A percentile compares a stretch with the other conserved stretches of the same genome.
Conservation (phyloP, 1,284 basidiomycete species). For the Fomitopsis schrenkii region DNA sequence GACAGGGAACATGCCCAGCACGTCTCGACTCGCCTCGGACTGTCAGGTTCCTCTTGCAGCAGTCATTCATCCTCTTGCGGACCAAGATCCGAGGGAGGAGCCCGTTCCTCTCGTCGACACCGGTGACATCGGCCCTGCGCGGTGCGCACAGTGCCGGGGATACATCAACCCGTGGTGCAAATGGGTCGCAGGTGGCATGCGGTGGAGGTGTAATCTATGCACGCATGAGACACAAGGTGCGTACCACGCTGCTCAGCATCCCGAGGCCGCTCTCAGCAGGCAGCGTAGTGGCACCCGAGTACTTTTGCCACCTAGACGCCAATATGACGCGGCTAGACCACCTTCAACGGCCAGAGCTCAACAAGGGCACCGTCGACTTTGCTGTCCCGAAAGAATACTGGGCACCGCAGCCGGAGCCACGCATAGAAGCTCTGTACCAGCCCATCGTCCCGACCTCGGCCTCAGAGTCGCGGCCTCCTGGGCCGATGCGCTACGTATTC, state of each 20-base stretch:
- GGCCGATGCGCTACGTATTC: slow-evolving; percentile 81
- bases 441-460: slow-evolving; percentile 41
- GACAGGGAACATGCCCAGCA: slow-evolving; percentile 74
- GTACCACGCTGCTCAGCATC: slow-evolving; percentile 14
- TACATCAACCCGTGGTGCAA: slow-evolving; percentile 96
- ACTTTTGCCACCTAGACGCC: slow-evolving; percentile 85
- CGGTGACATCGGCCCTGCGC: slow-evolving; percentile 70
- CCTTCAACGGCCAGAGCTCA: slow-evolving; percentile 81
- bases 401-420: slow-evolving; percentile 66
- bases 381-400: slow-evolving; percentile 85
- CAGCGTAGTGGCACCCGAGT: slow-evolving; percentile 66
- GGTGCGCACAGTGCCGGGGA: slow-evolving; percentile 84
- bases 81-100: slow-evolving; percentile 78
- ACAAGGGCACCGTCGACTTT: slow-evolving; percentile 92
- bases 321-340: slow-evolving; percentile 84
- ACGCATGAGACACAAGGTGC: slow-evolving; percentile 77
- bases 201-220: slow-evolving; percentile 95
- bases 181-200: slow-evolving; percentile 82
- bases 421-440: slow-evolving; percentile 49
- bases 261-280: background rate
- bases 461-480: slow-evolving; percentile 52
- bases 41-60: slow-evolving; percentile 86
- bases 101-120: slow-evolving; percentile 75
- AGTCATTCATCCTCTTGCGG: slow-evolving; percentile 89
- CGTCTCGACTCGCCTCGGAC: slow-evolving; percentile 76